Percentiles rank a stretch among this genome's conserved stretches.
Evolutionary conservation across 2,329 filamentous ascomycete genomes (phyloP).

Genomic region (Sclerotinia spermophila): DNA sequence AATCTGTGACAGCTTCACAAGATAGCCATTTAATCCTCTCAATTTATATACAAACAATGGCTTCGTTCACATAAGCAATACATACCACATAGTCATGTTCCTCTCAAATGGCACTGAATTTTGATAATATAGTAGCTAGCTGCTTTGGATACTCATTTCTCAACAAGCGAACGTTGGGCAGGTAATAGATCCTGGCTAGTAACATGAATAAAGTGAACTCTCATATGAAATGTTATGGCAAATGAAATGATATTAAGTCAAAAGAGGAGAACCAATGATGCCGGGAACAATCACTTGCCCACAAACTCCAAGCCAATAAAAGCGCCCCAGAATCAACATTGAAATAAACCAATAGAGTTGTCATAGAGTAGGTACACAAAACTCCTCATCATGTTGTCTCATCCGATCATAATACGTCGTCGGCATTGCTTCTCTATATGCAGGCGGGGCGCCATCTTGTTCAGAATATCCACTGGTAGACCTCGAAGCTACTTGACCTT

Average conservation of each 20-base stretch:
- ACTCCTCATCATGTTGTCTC: neutral
- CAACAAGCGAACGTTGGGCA: neutral
- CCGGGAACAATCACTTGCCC: neutral
- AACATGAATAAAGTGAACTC: no score
- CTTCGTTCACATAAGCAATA: neutral
- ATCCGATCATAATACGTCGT: constrained; percentile 3
- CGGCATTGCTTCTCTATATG: constrained; percentile 10
- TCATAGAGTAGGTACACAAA: neutral
- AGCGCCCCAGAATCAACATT: no score
- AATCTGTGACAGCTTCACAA: neutral
- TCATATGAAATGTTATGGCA: neutral
- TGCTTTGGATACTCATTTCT: neutral
- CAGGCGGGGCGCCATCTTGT: neutral
- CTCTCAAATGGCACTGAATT: neutral
- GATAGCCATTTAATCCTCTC: neutral
- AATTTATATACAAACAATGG: neutral
- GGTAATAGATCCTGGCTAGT: neutral
- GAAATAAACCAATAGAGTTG: no score
- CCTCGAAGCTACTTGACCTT: neutral
- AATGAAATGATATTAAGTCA: neutral
- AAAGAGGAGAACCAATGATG: neutral
- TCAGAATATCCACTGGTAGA: neutral
- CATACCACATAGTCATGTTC: neutral
- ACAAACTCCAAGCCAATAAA: neutral
- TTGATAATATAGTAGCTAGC: neutral